These are phyloP conservation scores for Zoysia matrella DNA, from an alignment of 202 grass and related monocot genomes.

Conservation along the genomic window DNA sequence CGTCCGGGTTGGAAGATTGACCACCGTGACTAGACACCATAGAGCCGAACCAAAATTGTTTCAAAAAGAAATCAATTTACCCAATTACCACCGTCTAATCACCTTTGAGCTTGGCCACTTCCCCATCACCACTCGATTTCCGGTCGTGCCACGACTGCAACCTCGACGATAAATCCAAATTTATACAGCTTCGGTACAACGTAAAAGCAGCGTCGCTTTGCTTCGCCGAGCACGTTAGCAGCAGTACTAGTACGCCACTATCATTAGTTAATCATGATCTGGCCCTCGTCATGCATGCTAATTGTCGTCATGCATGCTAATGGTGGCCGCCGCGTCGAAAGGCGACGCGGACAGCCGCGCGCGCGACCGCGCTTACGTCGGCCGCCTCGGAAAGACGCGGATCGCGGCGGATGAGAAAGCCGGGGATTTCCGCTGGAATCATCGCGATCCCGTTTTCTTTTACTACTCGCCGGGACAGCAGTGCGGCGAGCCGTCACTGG, in stretches of 20 bases:
- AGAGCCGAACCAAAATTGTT: no score
- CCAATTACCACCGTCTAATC: not conserved
- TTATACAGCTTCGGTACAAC: not conserved
- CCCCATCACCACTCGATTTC: no score
- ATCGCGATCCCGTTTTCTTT: no score
- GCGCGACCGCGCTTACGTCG: not conserved
- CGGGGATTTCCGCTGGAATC: not conserved
- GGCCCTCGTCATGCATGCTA: not conserved
- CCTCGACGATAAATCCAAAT: not conserved
- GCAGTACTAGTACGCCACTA: not conserved
- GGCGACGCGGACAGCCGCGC: constrained; percentile 35
- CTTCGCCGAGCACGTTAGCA: not conserved
- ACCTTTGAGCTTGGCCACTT: no score
- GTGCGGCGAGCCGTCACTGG: not conserved
- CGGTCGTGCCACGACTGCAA: not conserved
- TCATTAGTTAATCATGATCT: constrained; percentile 41
- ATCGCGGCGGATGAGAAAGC: not conserved
- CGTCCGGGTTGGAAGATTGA: not conserved
- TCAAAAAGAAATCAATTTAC: not conserved
- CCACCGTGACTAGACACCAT: not conserved
- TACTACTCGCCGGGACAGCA: not conserved
- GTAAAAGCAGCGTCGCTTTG: not conserved
- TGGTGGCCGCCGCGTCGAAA: constrained; percentile 41
- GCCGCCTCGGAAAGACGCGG: not conserved
- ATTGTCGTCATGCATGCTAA: not conserved